Percentiles rank a stretch among this genome's conserved stretches.
phyloP scores from a whole-genome alignment of 805 yeast species.

The Torulaspora microellipsoides region DNA sequence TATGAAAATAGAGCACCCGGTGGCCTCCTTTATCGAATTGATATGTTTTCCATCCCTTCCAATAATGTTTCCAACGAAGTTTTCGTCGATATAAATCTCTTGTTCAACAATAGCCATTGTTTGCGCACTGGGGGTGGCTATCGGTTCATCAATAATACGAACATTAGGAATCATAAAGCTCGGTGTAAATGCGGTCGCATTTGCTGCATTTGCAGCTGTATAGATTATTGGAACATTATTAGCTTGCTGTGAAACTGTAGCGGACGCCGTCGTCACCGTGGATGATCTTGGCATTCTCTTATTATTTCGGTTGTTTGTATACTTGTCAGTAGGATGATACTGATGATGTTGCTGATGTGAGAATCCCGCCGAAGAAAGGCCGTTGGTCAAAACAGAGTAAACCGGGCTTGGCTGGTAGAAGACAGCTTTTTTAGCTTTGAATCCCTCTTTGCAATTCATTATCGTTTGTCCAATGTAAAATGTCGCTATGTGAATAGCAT shows the following conservation, averaged over 20 bases:
- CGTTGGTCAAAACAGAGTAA: conserved; percentile 25
- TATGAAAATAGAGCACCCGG: conserved; percentile 73
- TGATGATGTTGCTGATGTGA: conserved; percentile 29
- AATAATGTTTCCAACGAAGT: conserved; percentile 76
- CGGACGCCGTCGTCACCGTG: conserved; percentile 11
- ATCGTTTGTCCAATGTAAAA: conserved; percentile 69
- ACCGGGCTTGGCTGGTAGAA: conserved; percentile 32
- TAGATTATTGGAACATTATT: conserved; percentile 13
- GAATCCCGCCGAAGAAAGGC: conserved; percentile 12
- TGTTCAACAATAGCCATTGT: conserved; percentile 46
- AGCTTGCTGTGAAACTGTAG: conserved; percentile 4
- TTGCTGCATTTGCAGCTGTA: conserved; percentile 28
- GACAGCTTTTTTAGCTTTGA: conserved; percentile 43
- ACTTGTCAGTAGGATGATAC: conserved; percentile 26
- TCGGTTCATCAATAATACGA: conserved; percentile 20
- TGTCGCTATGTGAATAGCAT: conserved; percentile 79
- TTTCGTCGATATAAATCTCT: conserved; percentile 70
- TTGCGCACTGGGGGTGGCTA: conserved; percentile 36
- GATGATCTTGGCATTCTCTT: conserved; percentile 19
- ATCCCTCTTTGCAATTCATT: conserved; percentile 49
- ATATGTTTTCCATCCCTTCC: conserved; percentile 85
- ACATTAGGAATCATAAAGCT: conserved; percentile 26
- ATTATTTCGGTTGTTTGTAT: conserved; percentile 12
- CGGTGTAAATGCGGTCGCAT: conserved; percentile 27
- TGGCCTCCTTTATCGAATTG: conserved; percentile 65